Evolutionary conservation across 2,329 filamentous ascomycete genomes (phyloP).

Genomic region (Xylariaceae sp.): DNA sequence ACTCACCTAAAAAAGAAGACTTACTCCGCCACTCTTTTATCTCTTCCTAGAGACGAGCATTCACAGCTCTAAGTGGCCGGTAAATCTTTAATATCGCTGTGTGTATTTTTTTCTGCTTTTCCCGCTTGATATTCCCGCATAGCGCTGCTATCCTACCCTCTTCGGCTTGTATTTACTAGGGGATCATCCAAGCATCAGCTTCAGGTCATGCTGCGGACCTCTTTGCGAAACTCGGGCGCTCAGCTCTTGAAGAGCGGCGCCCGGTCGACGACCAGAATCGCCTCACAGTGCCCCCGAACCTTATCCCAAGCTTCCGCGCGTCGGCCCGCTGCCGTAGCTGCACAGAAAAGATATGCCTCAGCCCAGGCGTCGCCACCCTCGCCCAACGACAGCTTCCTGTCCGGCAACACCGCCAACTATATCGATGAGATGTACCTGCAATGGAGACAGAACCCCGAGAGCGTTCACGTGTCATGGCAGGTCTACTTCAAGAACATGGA

Average conservation of each 20-base stretch:
- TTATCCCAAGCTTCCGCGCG: conserved; percentile 44
- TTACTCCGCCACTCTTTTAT: conserved; percentile 47
- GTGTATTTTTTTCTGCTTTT: conserved; percentile 8
- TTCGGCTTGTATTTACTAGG: conserved; percentile 12
- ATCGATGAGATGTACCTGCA: conserved; percentile 99
- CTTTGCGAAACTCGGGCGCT: conserved; percentile 59
- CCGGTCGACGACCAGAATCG: conserved; percentile 36
- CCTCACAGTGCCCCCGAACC: conserved; percentile 35
- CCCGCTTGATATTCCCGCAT: conserved; percentile 12
- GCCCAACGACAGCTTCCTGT: conserved; percentile 91
- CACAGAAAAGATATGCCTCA: conserved; percentile 51
- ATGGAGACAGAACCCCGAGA: conserved; percentile 90
- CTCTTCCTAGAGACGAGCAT: conserved; percentile 25
- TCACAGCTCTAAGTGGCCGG: conserved; percentile 26
- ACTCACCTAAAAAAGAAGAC: conserved; percentile 32
- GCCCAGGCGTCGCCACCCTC: conserved; percentile 57
- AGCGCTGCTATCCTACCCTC: neutral
- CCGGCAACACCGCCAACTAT: conserved; percentile 96
- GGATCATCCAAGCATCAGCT: conserved; percentile 33
- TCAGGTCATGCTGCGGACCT: conserved; percentile 66
- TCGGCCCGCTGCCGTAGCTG: conserved; percentile 45
- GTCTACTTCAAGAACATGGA: conserved; percentile 99
- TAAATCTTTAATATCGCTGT: conserved; percentile 18
- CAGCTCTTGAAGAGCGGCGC: conserved; percentile 56
- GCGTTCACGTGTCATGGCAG: conserved; percentile 97